Base-by-base conservation (phyloP, 306 rosid genomes). In the Purshia tridentata region DNA sequence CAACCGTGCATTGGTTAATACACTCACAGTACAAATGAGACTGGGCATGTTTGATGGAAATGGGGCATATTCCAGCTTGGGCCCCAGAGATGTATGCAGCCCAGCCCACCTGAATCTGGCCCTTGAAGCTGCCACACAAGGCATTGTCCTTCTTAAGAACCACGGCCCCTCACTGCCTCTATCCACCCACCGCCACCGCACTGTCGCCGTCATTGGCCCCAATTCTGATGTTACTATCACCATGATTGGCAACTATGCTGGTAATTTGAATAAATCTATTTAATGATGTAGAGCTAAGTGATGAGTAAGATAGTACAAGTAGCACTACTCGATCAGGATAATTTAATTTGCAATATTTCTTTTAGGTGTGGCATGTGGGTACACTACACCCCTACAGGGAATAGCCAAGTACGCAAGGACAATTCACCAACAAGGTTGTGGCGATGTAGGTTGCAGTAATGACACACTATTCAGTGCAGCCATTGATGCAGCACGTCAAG, bases 171-270 rank as follows among this genome's bases (percentile, higher is more conserved):
- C 80, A 16, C 80, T 93, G 49, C 98, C 97, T 6, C 78, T 93
- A 18, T 91, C 92, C 40, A 11, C 80, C 5, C 80, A 57, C 2
- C 89, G 64, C 13, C 86, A 86, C 65, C 91, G 59, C 10, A 89
- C 83, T 1, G 75, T 93, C 4, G 98, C 98, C 6, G 88, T 91
- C 77, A 88, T 93, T 59, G 98, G 98, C 62, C 98, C 98, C 40
- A 93, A 93, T 65, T 90, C 97, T 12, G 79, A 87, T 41, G 97
- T 69, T 59, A 85, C 87, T 6, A 69, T 76, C 45, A 81, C 96
- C 14, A 93, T 93, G 97, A 85, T 93, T 1, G 98, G 97, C 15
- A 93, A 93, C 52, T 91, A 93, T 53, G 98, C 96, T 0, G 98
- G 98, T 92, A 73, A n/a, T n/a, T n/a, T n/a, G n/a, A n/a, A n/a